Percentiles rank a stretch among this genome's conserved stretches.
phyloP scores from a whole-genome alignment of 306 rosid species.

The Vachellia collinsii region DNA sequence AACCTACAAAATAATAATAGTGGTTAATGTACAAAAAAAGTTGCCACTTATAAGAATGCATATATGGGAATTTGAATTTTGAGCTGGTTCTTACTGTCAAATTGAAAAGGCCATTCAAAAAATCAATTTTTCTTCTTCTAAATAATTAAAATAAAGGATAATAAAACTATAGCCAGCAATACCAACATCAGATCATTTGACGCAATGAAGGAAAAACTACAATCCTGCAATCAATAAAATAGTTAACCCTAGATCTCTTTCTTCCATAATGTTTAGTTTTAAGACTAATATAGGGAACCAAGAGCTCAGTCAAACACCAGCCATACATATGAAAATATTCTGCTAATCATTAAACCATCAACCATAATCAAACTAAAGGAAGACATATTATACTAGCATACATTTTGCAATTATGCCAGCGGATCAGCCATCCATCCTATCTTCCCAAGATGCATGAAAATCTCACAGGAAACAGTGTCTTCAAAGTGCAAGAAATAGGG shows the following conservation, averaged over 20 bases:
- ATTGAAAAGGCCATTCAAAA: slow-evolving; percentile 7
- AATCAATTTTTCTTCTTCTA: not conserved
- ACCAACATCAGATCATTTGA: not conserved
- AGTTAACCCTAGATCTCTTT: slow-evolving; percentile 20
- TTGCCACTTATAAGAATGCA: not conserved
- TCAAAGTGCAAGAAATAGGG: not conserved
- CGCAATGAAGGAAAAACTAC: slow-evolving; percentile 7
- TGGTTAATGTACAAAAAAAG: not conserved
- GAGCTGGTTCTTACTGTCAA: slow-evolving; percentile 1
- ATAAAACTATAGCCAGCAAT: slow-evolving; percentile 3
- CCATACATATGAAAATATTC: not conserved
- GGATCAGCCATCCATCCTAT: not conserved
- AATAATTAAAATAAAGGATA: slow-evolving; percentile 9
- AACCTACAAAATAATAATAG: slow-evolving; percentile 58
- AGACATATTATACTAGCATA: slow-evolving; percentile 3
- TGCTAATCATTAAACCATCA: not conserved
- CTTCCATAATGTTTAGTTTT: not conserved
- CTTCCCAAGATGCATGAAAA: not conserved
- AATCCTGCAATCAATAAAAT: not conserved
- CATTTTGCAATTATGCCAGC: not conserved
- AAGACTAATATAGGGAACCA: slow-evolving; percentile 27
- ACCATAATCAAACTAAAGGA: not conserved
- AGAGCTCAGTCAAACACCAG: not conserved
- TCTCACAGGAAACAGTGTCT: not conserved
- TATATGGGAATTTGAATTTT: not conserved